phyloP scores from a whole-genome alignment of 768 basidiomycete species.

The Lentinus tigrinus region DNA sequence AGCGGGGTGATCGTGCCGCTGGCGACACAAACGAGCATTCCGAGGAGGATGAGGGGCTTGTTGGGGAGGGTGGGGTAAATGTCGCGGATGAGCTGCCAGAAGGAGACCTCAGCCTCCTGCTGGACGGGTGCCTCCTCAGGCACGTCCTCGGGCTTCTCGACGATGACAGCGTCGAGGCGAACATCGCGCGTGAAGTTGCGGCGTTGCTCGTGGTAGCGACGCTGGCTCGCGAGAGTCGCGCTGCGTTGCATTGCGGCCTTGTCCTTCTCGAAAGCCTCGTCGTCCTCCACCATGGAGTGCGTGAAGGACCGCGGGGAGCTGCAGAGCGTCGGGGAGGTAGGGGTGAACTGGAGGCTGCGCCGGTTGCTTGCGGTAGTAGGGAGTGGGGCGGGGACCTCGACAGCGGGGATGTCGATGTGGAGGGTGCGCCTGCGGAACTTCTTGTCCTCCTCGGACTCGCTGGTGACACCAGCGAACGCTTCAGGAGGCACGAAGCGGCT shows the following conservation, averaged over 20 bases:
- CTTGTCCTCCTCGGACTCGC: slow-evolving; percentile 6
- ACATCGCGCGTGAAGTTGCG: slow-evolving; percentile 31
- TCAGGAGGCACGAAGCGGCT: slow-evolving; percentile 39
- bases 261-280: slow-evolving; percentile 45
- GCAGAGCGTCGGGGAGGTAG: slow-evolving; percentile 45
- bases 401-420: slow-evolving; percentile 35
- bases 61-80: slow-evolving; percentile 72
- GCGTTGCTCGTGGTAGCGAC: slow-evolving; percentile 21
- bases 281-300: slow-evolving; percentile 31
- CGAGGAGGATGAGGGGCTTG: slow-evolving; percentile 69
- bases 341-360: slow-evolving; percentile 67
- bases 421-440: slow-evolving; percentile 39
- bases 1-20: slow-evolving; percentile 87
- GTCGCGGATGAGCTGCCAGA: slow-evolving; percentile 49
- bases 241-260: slow-evolving; percentile 31
- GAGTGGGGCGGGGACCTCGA: slow-evolving; percentile 31
- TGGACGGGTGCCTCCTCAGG: slow-evolving; percentile 19
- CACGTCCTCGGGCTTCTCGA: slow-evolving; percentile 22
- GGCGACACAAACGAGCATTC: slow-evolving; percentile 63
- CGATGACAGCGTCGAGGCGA: slow-evolving; percentile 22
- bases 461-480: slow-evolving; percentile 24
- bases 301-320: slow-evolving; percentile 27
- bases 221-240: slow-evolving; percentile 31
- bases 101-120: slow-evolving; percentile 28
- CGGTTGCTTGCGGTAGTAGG: slow-evolving; percentile 38